These are phyloP conservation scores for Blastobotrys arbuscula DNA, from an alignment of 1,139 yeast genomes.

Conservation along the genomic window DNA sequence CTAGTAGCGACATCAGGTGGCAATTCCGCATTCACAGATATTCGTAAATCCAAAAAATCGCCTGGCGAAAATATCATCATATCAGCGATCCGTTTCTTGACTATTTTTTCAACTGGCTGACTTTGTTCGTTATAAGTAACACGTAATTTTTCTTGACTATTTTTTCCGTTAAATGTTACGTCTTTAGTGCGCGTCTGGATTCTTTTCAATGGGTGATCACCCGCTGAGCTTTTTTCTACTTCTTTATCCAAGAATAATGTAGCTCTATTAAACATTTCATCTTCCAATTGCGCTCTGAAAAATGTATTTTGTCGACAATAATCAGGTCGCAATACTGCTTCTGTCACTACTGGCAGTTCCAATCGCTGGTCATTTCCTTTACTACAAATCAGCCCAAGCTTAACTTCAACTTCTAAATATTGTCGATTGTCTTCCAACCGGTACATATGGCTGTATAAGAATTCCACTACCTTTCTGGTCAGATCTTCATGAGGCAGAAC, in stretches of 20 bases:
- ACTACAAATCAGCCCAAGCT: constrained; percentile 72
- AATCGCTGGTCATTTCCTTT: constrained; percentile 60
- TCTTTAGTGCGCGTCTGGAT: constrained; percentile 20
- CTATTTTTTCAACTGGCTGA: constrained; percentile 53
- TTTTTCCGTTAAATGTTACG: constrained; percentile 15
- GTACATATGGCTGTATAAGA: constrained; percentile 78
- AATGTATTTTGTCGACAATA: constrained; percentile 50
- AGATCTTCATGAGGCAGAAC: constrained; percentile 77
- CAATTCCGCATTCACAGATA: constrained; percentile 70
- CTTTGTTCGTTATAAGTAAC: constrained; percentile 29
- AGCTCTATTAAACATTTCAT: constrained; percentile 58
- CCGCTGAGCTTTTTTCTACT: constrained; percentile 7
- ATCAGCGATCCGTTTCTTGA: constrained; percentile 67
- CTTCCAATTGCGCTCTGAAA: constrained; percentile 68
- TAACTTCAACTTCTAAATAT: constrained; percentile 72
- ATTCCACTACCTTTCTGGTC: constrained; percentile 75
- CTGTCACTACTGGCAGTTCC: constrained; percentile 68
- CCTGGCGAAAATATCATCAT: constrained; percentile 70
- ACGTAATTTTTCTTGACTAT: constrained; percentile 38
- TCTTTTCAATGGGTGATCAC: constrained; percentile 13
- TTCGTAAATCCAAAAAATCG: constrained; percentile 65
- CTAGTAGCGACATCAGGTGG: constrained; percentile 40
- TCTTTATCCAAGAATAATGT: constrained; percentile 52
- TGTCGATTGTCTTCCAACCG: constrained; percentile 57
- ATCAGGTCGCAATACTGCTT: constrained; percentile 56